Evolutionary conservation across 1,284 basidiomycete species (phyloP).

Genomic region (Microbotryum lychnidis-dioicae): DNA sequence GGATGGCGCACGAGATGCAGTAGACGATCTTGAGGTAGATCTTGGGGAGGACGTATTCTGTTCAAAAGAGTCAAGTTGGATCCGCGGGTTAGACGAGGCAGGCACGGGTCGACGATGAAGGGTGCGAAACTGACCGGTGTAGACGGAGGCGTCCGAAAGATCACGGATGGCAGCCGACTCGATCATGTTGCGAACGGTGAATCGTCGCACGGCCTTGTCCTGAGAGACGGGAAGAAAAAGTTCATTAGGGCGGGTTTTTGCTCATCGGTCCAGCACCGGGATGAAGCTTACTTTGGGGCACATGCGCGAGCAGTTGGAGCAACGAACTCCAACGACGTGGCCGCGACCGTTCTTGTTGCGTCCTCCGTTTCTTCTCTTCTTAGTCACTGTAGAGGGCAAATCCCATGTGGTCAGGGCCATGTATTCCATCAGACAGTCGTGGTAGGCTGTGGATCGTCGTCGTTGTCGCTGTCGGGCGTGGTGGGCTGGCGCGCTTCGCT

Average conservation of each 20-base stretch:
- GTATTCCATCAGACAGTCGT: too few relatives aligned
- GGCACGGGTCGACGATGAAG: too few relatives aligned
- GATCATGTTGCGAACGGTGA: conserved; percentile 99
- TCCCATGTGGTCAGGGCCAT: too few relatives aligned
- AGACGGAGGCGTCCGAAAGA: conserved; percentile 92
- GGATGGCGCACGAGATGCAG: conserved; percentile 98
- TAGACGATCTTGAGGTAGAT: conserved; percentile 99
- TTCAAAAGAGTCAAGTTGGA: too few relatives aligned
- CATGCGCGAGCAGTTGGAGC: conserved; percentile 71
- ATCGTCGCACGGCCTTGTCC: conserved; percentile 99
- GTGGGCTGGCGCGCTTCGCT: too few relatives aligned
- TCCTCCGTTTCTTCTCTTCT: conserved; percentile 97
- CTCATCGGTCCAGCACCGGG: neutral
- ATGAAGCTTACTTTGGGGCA: conserved; percentile 57
- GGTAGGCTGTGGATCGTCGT: too few relatives aligned
- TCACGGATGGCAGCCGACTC: conserved; percentile 94
- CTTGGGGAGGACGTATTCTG: conserved; percentile 96
- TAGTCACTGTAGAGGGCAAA: conserved; percentile 52
- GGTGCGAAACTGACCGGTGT: conserved; percentile 58
- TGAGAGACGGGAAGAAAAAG: conserved; percentile 30
- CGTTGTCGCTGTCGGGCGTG: too few relatives aligned
- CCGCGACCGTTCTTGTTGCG: conserved; percentile 99
- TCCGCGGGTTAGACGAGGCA: too few relatives aligned
- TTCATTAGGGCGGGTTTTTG: neutral
- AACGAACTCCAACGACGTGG: conserved; percentile 87